Evolutionary conservation across 495 filamentous ascomycete species (phyloP), one percentile per base, ranked within the genome.

Genomic region (Podospora bellae-mahoneyi): DNA sequence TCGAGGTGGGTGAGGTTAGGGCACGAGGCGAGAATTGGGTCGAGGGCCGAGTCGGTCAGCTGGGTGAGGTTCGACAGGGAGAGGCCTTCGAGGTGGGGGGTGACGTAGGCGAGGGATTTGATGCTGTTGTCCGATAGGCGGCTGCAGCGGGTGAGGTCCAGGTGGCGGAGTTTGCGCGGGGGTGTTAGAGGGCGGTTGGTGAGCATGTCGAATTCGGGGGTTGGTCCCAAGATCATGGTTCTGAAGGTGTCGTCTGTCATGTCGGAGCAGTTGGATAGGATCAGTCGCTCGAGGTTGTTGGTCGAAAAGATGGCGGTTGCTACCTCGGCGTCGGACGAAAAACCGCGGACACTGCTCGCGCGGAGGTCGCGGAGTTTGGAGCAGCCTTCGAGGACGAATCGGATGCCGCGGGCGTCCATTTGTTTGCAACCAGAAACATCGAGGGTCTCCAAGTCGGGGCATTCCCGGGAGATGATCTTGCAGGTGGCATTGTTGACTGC

Each of bases 361-460:
- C 92, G 85, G 20, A 99, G 84, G 74, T 97, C 94, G 66, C 82
- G 89, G 55, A 99, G 80, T 48, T 83, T 87, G 1, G 81, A 77
- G 75, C 95, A 99, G 2, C 85, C 85, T 54, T 89, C 79, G 4
- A 97, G 80, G 15, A 99, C 82, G 65, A 84, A 85, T 64, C 84
- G 84, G 53, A 98, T 77, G n/a, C 95, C 95, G 15, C 86, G 83
- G n/a, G 92, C 89, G 78, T 92, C 89, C 76, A 97, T 86, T 62
- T 91, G 87, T 67, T 86, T 87, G 77, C 95, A 99, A 92, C 95
- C 98, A 1, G 91, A 94, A 2, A 99, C 84, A 73, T 97, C 95
- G 68, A 98, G 84, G 64, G 83, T 84, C 75, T 96, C 89, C 32
- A 99, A 82, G 55, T 87, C 88, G 1, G 90, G 90, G 69, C 95